Evolutionary conservation across 768 basidiomycete genomes (phyloP).

Genomic region (Tulasnella sp.): DNA sequence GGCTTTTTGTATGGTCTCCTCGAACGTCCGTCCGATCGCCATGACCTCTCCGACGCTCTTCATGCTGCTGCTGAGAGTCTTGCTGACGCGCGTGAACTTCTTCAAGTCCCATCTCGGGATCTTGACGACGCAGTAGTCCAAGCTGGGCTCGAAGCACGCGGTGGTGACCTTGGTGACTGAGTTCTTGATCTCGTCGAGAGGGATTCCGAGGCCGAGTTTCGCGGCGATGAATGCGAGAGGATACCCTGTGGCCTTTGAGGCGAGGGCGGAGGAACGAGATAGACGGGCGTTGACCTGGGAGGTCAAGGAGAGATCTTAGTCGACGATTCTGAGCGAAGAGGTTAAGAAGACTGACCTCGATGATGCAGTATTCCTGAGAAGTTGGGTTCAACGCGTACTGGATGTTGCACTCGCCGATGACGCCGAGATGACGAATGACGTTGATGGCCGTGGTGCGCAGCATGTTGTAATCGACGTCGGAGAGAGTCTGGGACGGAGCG

Average conservation of each 20-base stretch:
- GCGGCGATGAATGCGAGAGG: slow-evolving; percentile 97
- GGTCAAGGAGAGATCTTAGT: neutral
- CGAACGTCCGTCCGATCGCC: slow-evolving; percentile 96
- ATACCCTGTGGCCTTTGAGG: slow-evolving; percentile 97
- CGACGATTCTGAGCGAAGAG: no score
- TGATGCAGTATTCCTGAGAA: slow-evolving; percentile 96
- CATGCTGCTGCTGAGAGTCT: slow-evolving; percentile 88
- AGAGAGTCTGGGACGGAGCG: slow-evolving; percentile 94
- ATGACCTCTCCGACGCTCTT: slow-evolving; percentile 99
- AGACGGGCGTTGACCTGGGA: slow-evolving; percentile 84
- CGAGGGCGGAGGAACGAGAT: slow-evolving; percentile 92
- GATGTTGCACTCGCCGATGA: slow-evolving; percentile 97
- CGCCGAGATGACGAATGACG: slow-evolving; percentile 96
- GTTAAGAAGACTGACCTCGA: slow-evolving; percentile 47
- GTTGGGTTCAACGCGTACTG: slow-evolving; percentile 94
- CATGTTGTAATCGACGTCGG: slow-evolving; percentile 99
- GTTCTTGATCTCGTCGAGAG: slow-evolving; percentile 96
- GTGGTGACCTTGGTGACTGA: slow-evolving; percentile 92
- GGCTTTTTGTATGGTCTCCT: slow-evolving; percentile 98
- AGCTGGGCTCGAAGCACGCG: slow-evolving; percentile 94
- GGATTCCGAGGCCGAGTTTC: slow-evolving; percentile 93
- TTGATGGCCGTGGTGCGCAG: slow-evolving; percentile 96
- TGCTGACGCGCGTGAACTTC: slow-evolving; percentile 92
- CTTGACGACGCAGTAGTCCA: slow-evolving; percentile 97
- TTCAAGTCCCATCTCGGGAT: slow-evolving; percentile 99